phyloP scores from a whole-genome alignment of 371 early-diverging fungal genomes.

The Umbelopsis sp. region DNA sequence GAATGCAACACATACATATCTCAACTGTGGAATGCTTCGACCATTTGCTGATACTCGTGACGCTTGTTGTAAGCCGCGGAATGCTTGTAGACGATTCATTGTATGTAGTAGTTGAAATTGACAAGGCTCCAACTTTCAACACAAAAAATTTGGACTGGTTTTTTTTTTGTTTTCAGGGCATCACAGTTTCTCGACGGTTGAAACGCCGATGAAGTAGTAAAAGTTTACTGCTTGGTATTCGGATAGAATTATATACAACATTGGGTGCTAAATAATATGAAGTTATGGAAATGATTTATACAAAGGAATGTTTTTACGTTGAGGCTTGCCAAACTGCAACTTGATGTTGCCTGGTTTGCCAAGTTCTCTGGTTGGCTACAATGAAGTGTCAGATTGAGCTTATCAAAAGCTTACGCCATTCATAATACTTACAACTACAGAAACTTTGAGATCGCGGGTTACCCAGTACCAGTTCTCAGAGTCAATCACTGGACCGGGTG shows the following conservation, averaged over 20 bases:
- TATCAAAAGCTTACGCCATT: not conserved
- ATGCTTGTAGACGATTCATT: slow-evolving; percentile 1
- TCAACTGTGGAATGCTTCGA: slow-evolving; percentile 6
- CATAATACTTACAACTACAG: not conserved
- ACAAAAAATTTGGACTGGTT: not conserved
- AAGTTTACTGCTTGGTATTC: not conserved
- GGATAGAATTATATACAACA: not conserved
- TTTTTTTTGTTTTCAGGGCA: slow-evolving; percentile 10
- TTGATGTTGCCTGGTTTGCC: not conserved
- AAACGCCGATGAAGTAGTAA: not conserved
- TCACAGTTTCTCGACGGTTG: not conserved
- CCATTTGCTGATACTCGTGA: slow-evolving; percentile 8
- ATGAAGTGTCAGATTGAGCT: not conserved
- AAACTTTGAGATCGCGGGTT: not conserved
- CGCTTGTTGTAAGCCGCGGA: not conserved
- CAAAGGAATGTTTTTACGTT: not conserved
- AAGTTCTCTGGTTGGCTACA: not conserved
- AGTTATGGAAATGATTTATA: not conserved
- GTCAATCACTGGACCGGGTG: not conserved
- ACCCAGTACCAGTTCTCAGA: slow-evolving; percentile 17
- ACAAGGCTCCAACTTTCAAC: not conserved
- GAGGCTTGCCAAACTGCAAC: not conserved
- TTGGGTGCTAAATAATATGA: not conserved
- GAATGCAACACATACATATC: slow-evolving; percentile 15
- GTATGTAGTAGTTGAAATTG: not conserved